Percentiles rank a stretch among this genome's conserved stretches.
Evolutionary conservation across 1,139 yeast genomes (phyloP).

Genomic region (Diutina ranongensis): DNA sequence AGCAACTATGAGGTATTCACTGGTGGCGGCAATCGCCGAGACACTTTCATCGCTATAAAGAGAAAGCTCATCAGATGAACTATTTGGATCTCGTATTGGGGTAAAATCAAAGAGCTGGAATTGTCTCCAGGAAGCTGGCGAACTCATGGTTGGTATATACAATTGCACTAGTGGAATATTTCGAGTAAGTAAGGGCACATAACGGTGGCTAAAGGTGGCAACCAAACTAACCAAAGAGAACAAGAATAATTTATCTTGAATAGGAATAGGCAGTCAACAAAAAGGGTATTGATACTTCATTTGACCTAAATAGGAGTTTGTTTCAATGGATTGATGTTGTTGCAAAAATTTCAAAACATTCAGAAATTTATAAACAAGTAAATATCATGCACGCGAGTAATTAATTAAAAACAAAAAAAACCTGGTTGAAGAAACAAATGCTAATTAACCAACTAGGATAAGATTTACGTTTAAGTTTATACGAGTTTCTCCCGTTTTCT

Average conservation of each 20-base stretch:
- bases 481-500: too few species aligned
- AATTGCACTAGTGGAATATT: background rate
- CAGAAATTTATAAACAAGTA: too few species aligned
- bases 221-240: background rate
- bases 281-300: background rate
- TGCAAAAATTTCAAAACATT: background rate
- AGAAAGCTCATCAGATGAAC: conserved; percentile 44
- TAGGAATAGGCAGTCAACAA: background rate
- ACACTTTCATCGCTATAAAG: conserved; percentile 74
- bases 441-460: too few species aligned
- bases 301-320: too few species aligned
- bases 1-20: conserved; percentile 47
- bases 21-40: conserved; percentile 46
- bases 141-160: conserved; percentile 12
- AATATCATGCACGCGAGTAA: too few species aligned
- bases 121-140: conserved; percentile 62
- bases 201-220: background rate
- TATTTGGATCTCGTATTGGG: conserved; percentile 78
- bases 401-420: too few species aligned
- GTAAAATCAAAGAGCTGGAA: conserved; percentile 77
- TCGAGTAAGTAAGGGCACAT: background rate
- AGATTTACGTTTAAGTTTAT: too few species aligned
- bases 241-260: too few species aligned
- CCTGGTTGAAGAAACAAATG: too few species aligned
- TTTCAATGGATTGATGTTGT: too few species aligned